Base-by-base conservation (phyloP, 2,329 filamentous ascomycete species). In the Escovopsis sp. region DNA sequence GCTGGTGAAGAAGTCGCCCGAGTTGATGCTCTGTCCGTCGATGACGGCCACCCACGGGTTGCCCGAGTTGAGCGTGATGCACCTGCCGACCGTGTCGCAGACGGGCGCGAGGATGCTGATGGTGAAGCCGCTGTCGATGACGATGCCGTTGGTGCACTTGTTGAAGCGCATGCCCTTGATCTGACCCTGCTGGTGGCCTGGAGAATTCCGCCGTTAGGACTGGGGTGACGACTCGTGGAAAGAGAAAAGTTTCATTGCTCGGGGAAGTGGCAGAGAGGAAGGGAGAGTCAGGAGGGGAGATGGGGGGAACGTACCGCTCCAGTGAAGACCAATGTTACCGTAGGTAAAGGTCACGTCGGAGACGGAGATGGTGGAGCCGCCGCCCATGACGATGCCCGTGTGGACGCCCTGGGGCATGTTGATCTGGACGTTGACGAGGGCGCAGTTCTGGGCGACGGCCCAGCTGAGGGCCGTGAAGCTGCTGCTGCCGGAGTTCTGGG, bases 361-460 rank as follows among this genome's bases (percentile, higher is more conserved):
- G 12, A 40, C 35, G 3, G 43, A 45, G 25, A 45, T 45, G 25
- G 39, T 45, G 17, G 43, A 45, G 15, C 43, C 43, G 6, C 25
- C 16, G 13, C 31, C 32, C 26, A 45, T 37, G 17, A 38, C 11
- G 10, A 41, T 26, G 29, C 43, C 43, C 4, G 43, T 45, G 30
- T 45, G 43, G n/a, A 34, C 38, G 12, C 41, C 33, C 16, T 31
- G 27, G 26, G 37, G 37, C 37, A 39, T 36, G 34, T 33, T 39
- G 14, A 39, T 39, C 14, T 42, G 31, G 16, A 45, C 39, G 14
- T 43, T 45, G 15, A 45, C 40, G 35, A 45, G 17, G 16, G 43
- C 43, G 29, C 43, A 45, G 38, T 45, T 45, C 29, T 45, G 43
- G 5, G 43, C 43, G 27, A 45, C 35, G 6, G 43, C 39, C 43